These are phyloP conservation scores for Fusarium sp. DNA, from an alignment of 2,329 filamentous ascomycete species.

Conservation along the genomic window DNA sequence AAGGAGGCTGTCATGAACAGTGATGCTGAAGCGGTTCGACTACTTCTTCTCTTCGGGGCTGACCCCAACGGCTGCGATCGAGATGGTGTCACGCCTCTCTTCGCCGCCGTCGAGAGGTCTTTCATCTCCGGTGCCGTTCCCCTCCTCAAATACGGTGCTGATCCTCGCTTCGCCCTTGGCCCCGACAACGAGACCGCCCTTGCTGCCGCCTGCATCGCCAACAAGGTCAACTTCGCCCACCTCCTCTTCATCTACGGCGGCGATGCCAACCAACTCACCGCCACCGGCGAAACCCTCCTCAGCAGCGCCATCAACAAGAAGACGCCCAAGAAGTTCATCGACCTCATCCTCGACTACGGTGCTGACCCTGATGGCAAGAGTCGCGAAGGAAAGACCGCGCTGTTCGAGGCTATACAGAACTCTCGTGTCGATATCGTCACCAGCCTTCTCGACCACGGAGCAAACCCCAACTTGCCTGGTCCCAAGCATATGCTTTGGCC, in stretches of 20 bases:
- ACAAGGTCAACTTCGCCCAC: conserved; percentile 69
- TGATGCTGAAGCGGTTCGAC: conserved; percentile 66
- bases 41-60: conserved; percentile 69
- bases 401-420: conserved; percentile 72
- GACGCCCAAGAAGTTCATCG: conserved; percentile 66
- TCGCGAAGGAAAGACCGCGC: conserved; percentile 71
- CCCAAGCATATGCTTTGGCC: conserved; percentile 79
- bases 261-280: conserved; percentile 66
- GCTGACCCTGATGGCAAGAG: conserved; percentile 71
- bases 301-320: conserved; percentile 72
- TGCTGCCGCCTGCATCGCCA: conserved; percentile 62
- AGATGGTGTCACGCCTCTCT: conserved; percentile 65
- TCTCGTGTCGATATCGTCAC: conserved; percentile 69
- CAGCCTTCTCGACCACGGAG: conserved; percentile 66
- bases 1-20: conserved; percentile 65
- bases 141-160: conserved; percentile 74
- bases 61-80: conserved; percentile 66
- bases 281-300: conserved; percentile 71
- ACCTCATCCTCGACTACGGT: conserved; percentile 71
- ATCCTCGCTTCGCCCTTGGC: conserved; percentile 66
- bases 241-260: conserved; percentile 73
- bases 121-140: conserved; percentile 69
- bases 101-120: conserved; percentile 63
- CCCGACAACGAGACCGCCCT: conserved; percentile 68
- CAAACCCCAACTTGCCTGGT: conserved; percentile 76